These are phyloP conservation scores for Kalaharituber pfeilii DNA, from an alignment of 2,329 filamentous ascomycete species.

Conservation along the genomic window DNA sequence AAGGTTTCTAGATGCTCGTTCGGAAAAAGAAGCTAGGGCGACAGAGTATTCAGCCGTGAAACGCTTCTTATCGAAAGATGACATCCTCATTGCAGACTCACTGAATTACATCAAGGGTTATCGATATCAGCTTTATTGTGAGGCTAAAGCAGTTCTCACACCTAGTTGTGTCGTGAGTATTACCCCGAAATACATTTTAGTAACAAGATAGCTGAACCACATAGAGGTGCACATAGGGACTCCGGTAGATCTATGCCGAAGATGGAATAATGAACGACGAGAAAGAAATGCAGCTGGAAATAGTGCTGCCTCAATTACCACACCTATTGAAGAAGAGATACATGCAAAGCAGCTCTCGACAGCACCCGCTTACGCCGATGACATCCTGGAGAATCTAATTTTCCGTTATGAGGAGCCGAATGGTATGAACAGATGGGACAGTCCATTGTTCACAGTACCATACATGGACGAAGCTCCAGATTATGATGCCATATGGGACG, in stretches of 20 bases:
- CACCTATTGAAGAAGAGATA: constrained; percentile 37
- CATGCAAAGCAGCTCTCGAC: constrained; percentile 45
- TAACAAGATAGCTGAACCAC: constrained; percentile 24
- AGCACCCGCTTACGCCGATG: constrained; percentile 31
- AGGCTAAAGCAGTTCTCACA: constrained; percentile 62
- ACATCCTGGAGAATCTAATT: constrained; percentile 60
- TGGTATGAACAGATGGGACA: constrained; percentile 69
- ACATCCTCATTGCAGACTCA: constrained; percentile 63
- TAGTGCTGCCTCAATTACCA: constrained; percentile 7
- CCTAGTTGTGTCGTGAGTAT: constrained; percentile 50
- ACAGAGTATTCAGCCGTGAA: constrained; percentile 62
- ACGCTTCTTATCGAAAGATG: constrained; percentile 50
- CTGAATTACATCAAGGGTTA: constrained; percentile 84
- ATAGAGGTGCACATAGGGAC: constrained; percentile 35
- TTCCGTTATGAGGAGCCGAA: constrained; percentile 79
- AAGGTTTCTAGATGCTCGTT: constrained; percentile 17
- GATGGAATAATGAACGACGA: constrained; percentile 42
- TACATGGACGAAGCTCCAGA: constrained; percentile 52
- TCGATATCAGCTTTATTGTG: constrained; percentile 71
- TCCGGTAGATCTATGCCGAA: constrained; percentile 32
- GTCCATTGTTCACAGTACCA: constrained; percentile 60
- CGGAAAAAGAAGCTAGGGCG: constrained; percentile 68
- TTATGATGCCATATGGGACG: constrained; percentile 53
- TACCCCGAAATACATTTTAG: neutral
- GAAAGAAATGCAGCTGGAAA: constrained; percentile 21